phyloP scores from a whole-genome alignment of 805 yeast species.

The Kregervanrija fluxuum region DNA sequence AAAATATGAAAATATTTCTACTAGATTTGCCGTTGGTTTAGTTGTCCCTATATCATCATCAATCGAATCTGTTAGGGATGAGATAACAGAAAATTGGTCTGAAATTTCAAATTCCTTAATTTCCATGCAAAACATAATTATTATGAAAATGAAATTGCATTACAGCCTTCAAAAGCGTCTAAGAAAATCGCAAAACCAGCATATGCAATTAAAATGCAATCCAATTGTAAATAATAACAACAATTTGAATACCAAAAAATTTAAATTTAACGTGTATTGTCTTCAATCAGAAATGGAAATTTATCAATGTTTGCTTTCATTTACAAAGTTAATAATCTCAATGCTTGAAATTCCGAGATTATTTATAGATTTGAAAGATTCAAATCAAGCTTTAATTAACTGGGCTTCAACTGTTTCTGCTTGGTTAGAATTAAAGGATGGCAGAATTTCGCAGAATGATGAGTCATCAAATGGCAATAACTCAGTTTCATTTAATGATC shows the following conservation, averaged over 20 bases:
- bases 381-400: slow-evolving; percentile 34
- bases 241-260: slow-evolving; percentile 14
- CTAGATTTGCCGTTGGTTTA: slow-evolving; percentile 41
- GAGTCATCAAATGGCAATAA: neutral
- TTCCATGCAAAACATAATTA: slow-evolving; percentile 32
- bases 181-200: slow-evolving; percentile 3
- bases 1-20: slow-evolving; percentile 9
- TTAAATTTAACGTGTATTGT: slow-evolving; percentile 29
- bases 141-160: slow-evolving; percentile 28
- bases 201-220: neutral
- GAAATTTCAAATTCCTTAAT: slow-evolving; percentile 36
- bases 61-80: slow-evolving; percentile 27
- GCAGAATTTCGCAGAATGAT: slow-evolving; percentile 4
- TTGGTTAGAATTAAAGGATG: slow-evolving; percentile 53
- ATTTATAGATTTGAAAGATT: slow-evolving; percentile 33
- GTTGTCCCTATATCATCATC: slow-evolving; percentile 36
- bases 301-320: slow-evolving; percentile 27
- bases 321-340: slow-evolving; percentile 33
- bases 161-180: slow-evolving; percentile 4
- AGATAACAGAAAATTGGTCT: slow-evolving; percentile 43
- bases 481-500: neutral
- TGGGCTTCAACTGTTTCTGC: slow-evolving; percentile 48
- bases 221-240: neutral
- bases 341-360: slow-evolving; percentile 40
- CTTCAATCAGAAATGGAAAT: slow-evolving; percentile 41